Percentiles rank a stretch among this genome's conserved stretches.
Conservation (phyloP, 2,329 filamentous ascomycete species). For the Scedosporium aurantiacum region DNA sequence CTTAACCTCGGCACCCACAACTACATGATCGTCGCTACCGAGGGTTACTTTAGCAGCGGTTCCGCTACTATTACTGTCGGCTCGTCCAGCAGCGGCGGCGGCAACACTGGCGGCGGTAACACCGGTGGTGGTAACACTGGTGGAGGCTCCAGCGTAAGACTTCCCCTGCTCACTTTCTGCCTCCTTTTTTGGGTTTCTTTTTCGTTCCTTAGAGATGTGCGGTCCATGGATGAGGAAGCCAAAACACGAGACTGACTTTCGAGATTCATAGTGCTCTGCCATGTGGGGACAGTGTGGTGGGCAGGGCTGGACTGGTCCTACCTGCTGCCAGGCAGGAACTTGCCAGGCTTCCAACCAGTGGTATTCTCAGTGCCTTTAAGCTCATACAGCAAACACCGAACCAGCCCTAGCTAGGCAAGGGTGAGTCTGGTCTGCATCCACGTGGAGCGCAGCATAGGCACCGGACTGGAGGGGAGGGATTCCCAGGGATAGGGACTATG, state of each 20-base stretch:
- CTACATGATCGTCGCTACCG: conserved; percentile 44
- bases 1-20: conserved; percentile 35
- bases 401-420: background rate
- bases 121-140: background rate
- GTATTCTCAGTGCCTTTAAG: conserved; percentile 16
- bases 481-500: background rate
- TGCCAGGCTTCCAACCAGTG: conserved; percentile 15
- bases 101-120: background rate
- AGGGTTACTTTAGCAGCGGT: conserved; percentile 41
- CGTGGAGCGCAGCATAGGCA: background rate
- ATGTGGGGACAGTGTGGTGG: conserved; percentile 15
- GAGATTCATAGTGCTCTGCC: background rate
- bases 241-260: background rate
- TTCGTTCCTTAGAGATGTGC: background rate
- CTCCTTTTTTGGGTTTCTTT: background rate
- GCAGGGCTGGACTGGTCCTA: conserved; percentile 15
- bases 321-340: conserved; percentile 15
- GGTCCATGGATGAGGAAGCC: background rate
- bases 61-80: conserved; percentile 33
- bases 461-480: background rate
- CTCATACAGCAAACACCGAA: too few species aligned
- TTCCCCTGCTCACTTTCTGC: background rate
- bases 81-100: background rate
- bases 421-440: background rate
- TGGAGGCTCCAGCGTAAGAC: conserved; percentile 3